These are phyloP conservation scores for Sarocladiaceae sp. DNA, from an alignment of 2,329 filamentous ascomycete genomes.

Conservation along the genomic window DNA sequence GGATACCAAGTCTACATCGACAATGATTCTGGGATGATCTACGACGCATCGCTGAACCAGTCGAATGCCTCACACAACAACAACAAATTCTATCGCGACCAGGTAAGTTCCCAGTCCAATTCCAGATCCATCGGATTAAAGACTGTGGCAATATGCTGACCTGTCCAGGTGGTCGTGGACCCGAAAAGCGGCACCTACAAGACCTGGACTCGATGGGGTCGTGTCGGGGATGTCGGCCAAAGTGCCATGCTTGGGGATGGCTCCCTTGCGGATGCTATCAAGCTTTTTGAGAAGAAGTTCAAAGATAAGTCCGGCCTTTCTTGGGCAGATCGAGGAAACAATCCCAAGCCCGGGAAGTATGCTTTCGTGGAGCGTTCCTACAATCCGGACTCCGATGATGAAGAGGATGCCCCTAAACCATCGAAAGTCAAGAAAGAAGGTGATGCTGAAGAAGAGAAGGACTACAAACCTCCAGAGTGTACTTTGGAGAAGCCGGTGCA, in stretches of 20 bases:
- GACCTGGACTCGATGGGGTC: constrained; percentile 77
- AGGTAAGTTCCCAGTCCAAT: constrained; percentile 40
- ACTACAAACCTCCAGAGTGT: constrained; percentile 41
- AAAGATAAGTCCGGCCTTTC: constrained; percentile 54
- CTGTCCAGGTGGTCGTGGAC: constrained; percentile 37
- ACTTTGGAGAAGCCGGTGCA: constrained; percentile 58
- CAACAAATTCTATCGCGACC: constrained; percentile 79
- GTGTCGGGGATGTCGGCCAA: constrained; percentile 61
- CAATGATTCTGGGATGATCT: constrained; percentile 57
- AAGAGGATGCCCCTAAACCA: constrained; percentile 24
- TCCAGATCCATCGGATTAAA: not conserved
- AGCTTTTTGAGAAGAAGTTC: constrained; percentile 57
- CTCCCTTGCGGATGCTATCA: constrained; percentile 37
- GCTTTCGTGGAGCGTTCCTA: constrained; percentile 79
- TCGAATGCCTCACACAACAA: constrained; percentile 68
- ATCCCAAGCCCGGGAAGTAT: constrained; percentile 66
- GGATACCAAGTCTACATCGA: constrained; percentile 61
- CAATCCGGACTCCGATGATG: constrained; percentile 60
- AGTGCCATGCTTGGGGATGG: constrained; percentile 38
- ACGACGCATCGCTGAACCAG: constrained; percentile 76
- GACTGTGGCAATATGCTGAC: too few species aligned
- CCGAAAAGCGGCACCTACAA: constrained; percentile 36
- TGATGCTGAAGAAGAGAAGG: constrained; percentile 28
- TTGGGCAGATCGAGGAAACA: constrained; percentile 49
- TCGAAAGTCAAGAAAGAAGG: constrained; percentile 26